These are phyloP conservation scores for Tetracladium setigerum DNA, from an alignment of 495 filamentous ascomycete genomes.

Conservation along the genomic window DNA sequence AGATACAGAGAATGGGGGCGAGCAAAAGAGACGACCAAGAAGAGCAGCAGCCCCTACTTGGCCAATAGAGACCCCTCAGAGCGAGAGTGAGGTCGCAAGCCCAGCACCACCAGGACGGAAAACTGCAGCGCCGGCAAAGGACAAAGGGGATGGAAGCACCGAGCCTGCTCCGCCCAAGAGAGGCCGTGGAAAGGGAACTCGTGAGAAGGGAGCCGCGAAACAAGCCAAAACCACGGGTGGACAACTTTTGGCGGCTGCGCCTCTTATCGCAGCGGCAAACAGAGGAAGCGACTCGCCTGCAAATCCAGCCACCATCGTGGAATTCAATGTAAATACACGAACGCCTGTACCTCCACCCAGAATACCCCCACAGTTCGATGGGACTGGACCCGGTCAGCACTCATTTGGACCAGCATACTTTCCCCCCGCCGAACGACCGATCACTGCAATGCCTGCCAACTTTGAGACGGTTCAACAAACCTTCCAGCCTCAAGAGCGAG, in stretches of 20 bases:
- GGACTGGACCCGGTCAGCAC: conserved; percentile 9
- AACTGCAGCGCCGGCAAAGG: conserved; percentile 18
- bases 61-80: conserved; percentile 34
- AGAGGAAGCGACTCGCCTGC: conserved; percentile 10
- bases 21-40: conserved; percentile 42
- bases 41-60: conserved; percentile 47
- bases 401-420: conserved; percentile 30
- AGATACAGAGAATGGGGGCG: conserved; percentile 40
- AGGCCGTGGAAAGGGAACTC: conserved; percentile 17
- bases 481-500: conserved; percentile 25
- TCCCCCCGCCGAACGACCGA: conserved; percentile 14
- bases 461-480: conserved; percentile 21
- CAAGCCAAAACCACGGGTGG: conserved; percentile 28
- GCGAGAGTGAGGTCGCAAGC: conserved; percentile 48
- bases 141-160: conserved; percentile 11
- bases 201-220: conserved; percentile 15
- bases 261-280: conserved; percentile 3
- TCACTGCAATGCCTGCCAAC: conserved; percentile 31
- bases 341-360: conserved; percentile 3
- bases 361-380: conserved; percentile 13
- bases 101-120: conserved; percentile 25
- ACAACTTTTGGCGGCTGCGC: conserved; percentile 24
- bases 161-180: conserved; percentile 22
- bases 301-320: background rate
- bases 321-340: background rate